Evolutionary conservation across 2,329 filamentous ascomycete genomes (phyloP), one percentile per base, ranked within the genome.

Genomic region (Ascomycota sp.): DNA sequence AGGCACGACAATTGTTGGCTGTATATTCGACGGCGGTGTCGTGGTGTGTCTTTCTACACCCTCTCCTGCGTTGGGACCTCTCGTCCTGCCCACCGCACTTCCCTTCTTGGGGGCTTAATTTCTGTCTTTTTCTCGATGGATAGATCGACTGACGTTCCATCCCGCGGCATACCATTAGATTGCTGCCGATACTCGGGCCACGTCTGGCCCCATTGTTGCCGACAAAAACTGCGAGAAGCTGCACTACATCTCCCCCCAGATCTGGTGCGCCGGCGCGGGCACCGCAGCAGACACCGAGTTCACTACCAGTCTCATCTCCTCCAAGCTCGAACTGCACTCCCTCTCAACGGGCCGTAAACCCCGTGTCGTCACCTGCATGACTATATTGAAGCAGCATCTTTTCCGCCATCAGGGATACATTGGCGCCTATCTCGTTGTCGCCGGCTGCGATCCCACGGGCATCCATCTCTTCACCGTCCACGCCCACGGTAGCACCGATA

Each of bases 161-260:
- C 15, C 4, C 15, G 15, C 15, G 15, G 15, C 3, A 17, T 17
- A 3, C 3, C 15, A 17, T 20, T 21, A 85, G 78, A 95, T 98
- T 56, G 89, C 89, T 38, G 89, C 89, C 61, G 89, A 98, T 60
- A 98, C 89, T 41, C 74, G 89, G 69, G 89, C 89, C 39, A 98
- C 89, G 28, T 91, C 80, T 40, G 89, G 89, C 23, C 85, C 89
- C 42, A 98, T 98, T 57, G 89, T 98, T 44, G 91, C 91, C 57
- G 89, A 98, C 71, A 98, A 98, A 81, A 98, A 98, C 69, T 95
- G 89, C 65, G 86, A 98, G 63, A 98, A 98, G 65, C 75, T 98
- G 40, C 89, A 98, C 63, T 98, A 91, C 66, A 98, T 98, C 55
- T 69, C 89, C 26, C 86, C 89, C 35, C 83, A 94, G 57, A 98